Conservation (phyloP, 2,329 filamentous ascomycete genomes). For the Aurifilum marmelostoma region DNA sequence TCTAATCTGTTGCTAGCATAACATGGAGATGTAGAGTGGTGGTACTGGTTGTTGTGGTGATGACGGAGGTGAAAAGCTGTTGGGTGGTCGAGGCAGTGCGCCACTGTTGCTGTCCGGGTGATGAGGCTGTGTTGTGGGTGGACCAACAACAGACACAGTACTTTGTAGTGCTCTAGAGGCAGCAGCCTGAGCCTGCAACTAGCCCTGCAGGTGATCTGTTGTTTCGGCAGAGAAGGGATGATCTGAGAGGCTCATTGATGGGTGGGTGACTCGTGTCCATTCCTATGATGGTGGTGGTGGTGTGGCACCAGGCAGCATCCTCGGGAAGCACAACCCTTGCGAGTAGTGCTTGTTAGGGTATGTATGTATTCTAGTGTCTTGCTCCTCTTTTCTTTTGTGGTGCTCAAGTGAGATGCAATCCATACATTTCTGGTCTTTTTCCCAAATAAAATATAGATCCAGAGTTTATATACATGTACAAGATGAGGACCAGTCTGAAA, state of each 20-base stretch:
- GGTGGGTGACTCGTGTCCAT: neutral
- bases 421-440: no score
- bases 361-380: no score
- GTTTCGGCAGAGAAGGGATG: neutral
- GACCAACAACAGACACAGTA: neutral
- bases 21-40: neutral
- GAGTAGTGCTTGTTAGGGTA: no score
- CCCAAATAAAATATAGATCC: no score
- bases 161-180: neutral
- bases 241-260: neutral
- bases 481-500: no score
- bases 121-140: neutral
- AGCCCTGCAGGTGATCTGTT: neutral
- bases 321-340: no score
- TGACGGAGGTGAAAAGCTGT: neutral
- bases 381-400: neutral
- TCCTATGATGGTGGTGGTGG: neutral
- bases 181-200: constrained; percentile 8
- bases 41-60: no score
- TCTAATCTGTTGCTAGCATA: neutral
- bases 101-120: neutral
- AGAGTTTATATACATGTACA: no score
- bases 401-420: no score
- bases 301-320: neutral
- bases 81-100: neutral